Evolutionary conservation across 2,329 filamentous ascomycete species (phyloP), one percentile per base, ranked within the genome.

Genomic region (Ophiobolus disseminans): DNA sequence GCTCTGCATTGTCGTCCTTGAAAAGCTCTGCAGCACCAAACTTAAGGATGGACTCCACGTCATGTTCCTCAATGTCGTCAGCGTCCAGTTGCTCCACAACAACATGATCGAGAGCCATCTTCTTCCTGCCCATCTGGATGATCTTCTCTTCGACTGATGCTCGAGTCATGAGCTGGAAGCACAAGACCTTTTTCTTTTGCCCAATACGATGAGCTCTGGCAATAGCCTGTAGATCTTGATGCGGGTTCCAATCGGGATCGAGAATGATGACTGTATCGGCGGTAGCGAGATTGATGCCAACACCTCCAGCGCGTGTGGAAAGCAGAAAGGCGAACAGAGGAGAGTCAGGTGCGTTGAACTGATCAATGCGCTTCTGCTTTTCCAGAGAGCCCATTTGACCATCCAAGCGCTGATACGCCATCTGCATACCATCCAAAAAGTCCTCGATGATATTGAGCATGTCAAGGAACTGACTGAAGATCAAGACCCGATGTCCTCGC

Each of bases 181-280:
- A 96, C 1, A 99, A 81, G 0, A 99, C 94, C 63, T 95, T 97
- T 59, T 94, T 91, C 73, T 91, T 91, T 73, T 99, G 95, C 0
- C 95, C 95, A 55, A 99, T 97, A 20, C 94, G 88, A 73, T 99
- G 94, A 14, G 93, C 94, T 57, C 95, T 86, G 22, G 93, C 96
- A 22, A 99, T 81, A 0, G 94, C 94, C 72, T 99, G 94, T 31
- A 99, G 89, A 65, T 99, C 95, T 73, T 99, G 94, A 67, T 99
- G 94, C 0, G 94, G 94, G 54, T 99, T 99, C 78, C 96, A 97
- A 68, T 99, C 94, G 0, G 91, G 91, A 63, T 99, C 92, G 58
- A 97, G 85, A 58, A 99, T 97, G 57, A 99, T 97, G 53, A 99
- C 95, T 0, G 94, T 99, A 67, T 99, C 94, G 2, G 94, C 94